Conservation (phyloP, 2,329 filamentous ascomycete genomes). For the Sclerotinia minor region DNA sequence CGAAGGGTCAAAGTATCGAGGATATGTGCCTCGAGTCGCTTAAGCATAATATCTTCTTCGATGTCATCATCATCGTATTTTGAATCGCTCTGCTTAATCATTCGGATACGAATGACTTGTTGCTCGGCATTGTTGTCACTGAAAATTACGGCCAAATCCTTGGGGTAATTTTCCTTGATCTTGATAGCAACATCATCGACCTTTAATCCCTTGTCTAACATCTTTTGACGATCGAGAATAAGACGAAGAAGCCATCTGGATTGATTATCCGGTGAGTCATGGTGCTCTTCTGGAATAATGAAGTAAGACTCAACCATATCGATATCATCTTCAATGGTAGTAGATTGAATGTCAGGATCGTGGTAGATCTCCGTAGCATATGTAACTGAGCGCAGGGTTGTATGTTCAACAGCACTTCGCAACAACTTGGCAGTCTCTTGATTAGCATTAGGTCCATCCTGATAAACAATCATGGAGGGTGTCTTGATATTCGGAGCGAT, state of each 20-base stretch:
- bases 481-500: constrained; percentile 98
- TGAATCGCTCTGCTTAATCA: constrained; percentile 67
- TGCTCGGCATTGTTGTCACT: constrained; percentile 97
- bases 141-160: constrained; percentile 88
- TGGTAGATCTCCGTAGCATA: constrained; percentile 96
- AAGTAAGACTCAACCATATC: constrained; percentile 98
- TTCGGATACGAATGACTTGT: constrained; percentile 89
- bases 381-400: constrained; percentile 87
- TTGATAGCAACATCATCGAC: constrained; percentile 87
- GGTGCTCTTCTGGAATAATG: constrained; percentile 79
- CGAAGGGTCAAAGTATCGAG: constrained; percentile 88
- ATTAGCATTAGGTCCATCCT: constrained; percentile 62
- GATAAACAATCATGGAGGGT: constrained; percentile 91
- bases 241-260: constrained; percentile 96
- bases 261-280: constrained; percentile 65
- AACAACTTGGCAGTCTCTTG: constrained; percentile 83
- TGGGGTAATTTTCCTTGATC: constrained; percentile 85
- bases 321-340: constrained; percentile 80
- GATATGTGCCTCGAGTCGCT: constrained; percentile 87
- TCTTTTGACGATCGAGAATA: constrained; percentile 86
- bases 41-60: constrained; percentile 89
- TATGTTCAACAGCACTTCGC: constrained; percentile 90
- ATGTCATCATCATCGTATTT: constrained; percentile 73
- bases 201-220: constrained; percentile 89
- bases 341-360: constrained; percentile 83